Conservation (phyloP, 2,329 filamentous ascomycete species). For the Hypoxylon sp. region DNA sequence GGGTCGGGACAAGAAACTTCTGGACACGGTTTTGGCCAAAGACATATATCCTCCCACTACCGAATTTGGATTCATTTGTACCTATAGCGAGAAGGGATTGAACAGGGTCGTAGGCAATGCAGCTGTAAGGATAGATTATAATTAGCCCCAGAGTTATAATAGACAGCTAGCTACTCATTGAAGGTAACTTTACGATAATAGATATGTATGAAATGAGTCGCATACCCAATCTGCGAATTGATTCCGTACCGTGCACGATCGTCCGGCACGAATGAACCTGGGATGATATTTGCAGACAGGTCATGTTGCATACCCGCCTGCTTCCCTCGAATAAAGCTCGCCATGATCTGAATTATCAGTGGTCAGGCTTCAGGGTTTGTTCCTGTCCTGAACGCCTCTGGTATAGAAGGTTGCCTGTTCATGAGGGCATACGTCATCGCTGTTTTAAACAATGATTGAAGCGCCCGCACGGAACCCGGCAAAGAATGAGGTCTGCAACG, state of each 20-base stretch:
- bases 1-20: conserved; percentile 78
- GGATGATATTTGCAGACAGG: conserved; percentile 83
- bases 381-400: conserved; percentile 12
- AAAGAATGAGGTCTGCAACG: background rate
- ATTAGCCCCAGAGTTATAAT: conserved; percentile 20
- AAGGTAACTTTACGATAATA: conserved; percentile 2
- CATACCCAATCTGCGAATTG: conserved; percentile 78
- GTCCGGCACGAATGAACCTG: conserved; percentile 85
- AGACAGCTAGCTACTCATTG: background rate
- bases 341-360: conserved; percentile 69
- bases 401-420: conserved; percentile 8
- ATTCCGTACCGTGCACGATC: conserved; percentile 88
- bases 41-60: conserved; percentile 89
- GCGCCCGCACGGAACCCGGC: conserved; percentile 5
- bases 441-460: conserved; percentile 8
- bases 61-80: conserved; percentile 88
- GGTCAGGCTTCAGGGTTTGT: conserved; percentile 15
- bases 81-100: conserved; percentile 94
- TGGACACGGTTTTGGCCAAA: conserved; percentile 87
- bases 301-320: conserved; percentile 94
- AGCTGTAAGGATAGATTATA: conserved; percentile 69
- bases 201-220: background rate
- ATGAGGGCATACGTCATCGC: conserved; percentile 19
- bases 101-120: conserved; percentile 90
- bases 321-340: conserved; percentile 90